phyloP scores from a whole-genome alignment of 768 basidiomycete species.

The Amanita thiersii region DNA sequence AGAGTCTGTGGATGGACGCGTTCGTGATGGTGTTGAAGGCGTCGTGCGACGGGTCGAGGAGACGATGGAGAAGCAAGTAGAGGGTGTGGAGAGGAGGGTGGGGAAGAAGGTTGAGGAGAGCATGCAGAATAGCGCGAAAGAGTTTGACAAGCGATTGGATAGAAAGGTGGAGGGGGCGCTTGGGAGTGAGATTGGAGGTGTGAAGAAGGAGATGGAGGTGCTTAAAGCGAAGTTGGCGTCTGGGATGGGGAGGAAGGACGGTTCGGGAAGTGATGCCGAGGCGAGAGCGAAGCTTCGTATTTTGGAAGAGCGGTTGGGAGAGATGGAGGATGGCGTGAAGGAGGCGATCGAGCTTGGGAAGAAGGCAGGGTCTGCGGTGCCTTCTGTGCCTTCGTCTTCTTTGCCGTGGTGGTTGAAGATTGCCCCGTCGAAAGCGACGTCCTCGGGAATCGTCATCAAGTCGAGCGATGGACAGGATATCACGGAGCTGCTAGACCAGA shows the following conservation, averaged over 20 bases:
- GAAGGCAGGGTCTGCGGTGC: constrained; percentile 28
- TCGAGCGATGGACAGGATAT: constrained; percentile 67
- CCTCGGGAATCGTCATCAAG: constrained; percentile 53
- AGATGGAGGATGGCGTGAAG: constrained; percentile 55
- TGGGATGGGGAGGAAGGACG: constrained; percentile 12
- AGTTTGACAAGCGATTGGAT: constrained; percentile 46
- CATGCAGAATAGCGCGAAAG: constrained; percentile 21
- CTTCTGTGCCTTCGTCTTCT: constrained; percentile 19
- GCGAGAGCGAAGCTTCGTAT: constrained; percentile 42
- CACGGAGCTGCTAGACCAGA: constrained; percentile 57
- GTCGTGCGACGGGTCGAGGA: constrained; percentile 24
- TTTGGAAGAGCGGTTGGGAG: constrained; percentile 56
- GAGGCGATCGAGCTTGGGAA: constrained; percentile 67
- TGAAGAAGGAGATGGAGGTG: constrained; percentile 50
- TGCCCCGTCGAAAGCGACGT: constrained; percentile 30
- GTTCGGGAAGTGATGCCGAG: constrained; percentile 39
- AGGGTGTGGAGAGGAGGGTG: constrained; percentile 11
- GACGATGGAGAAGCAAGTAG: constrained; percentile 4
- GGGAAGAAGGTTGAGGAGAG: constrained; percentile 3
- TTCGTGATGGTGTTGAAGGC: constrained; percentile 12
- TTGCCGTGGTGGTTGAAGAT: constrained; percentile 72
- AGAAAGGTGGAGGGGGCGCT: constrained; percentile 37
- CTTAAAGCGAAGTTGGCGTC: constrained; percentile 33
- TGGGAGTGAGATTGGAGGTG: constrained; percentile 33
- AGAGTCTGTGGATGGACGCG: constrained; percentile 4